These are phyloP conservation scores for Solanum medicagineum DNA, from an alignment of 257 asterid genomes.

Conservation along the genomic window DNA sequence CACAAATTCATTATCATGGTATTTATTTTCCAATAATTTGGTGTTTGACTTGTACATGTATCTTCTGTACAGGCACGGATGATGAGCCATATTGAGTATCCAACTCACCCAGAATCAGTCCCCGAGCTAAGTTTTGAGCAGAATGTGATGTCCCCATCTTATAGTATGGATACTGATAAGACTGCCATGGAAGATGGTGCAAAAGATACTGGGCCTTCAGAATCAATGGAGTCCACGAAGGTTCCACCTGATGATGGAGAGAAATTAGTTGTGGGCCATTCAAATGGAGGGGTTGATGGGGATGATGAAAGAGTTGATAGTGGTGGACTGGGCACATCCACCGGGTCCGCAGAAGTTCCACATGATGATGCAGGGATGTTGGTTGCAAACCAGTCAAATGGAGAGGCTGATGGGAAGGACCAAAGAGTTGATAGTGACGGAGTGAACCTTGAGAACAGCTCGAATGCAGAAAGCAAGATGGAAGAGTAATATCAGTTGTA, in stretches of 20 bases:
- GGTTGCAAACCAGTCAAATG: conserved; percentile 6
- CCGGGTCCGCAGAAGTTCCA: not conserved
- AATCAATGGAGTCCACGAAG: not conserved
- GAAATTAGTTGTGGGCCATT: conserved; percentile 7
- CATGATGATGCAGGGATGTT: conserved; percentile 6
- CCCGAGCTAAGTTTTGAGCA: conserved; percentile 25
- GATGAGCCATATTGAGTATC: conserved; percentile 25
- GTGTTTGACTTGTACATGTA: not conserved
- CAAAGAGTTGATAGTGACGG: not conserved
- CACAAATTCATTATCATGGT: not conserved
- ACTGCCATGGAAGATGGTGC: conserved; percentile 15
- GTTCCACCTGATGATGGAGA: conserved; percentile 3
- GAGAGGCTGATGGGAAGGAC: not conserved
- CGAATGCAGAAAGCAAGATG: not conserved
- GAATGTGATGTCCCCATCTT: conserved; percentile 7
- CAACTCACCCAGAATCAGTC: conserved; percentile 27
- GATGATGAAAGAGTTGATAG: not conserved
- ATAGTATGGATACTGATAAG: conserved; percentile 21
- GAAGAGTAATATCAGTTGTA: not conserved
- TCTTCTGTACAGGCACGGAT: conserved; percentile 34
- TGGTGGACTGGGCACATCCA: not conserved
- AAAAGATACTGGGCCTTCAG: conserved; percentile 13
- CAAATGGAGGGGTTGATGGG: not conserved
- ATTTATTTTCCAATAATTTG: not conserved
- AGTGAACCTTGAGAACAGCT: not conserved